Base-by-base conservation (phyloP, 768 basidiomycete species). In the Suillus sp. region DNA sequence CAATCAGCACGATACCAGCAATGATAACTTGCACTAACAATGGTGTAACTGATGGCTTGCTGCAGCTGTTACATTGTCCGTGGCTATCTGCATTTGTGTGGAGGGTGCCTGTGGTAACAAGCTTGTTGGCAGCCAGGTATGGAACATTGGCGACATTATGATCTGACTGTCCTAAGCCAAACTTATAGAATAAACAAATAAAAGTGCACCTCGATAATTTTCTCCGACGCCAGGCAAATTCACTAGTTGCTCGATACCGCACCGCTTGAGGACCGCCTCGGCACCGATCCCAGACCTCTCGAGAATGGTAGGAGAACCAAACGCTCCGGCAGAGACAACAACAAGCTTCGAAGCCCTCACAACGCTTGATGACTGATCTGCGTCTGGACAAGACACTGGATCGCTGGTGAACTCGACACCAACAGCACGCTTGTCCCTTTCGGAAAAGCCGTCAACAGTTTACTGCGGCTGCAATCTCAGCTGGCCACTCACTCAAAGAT, bases 141-240 rank as follows among this genome's bases (percentile, higher is more conserved):
- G 70, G 64, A 6, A 62, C 57, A 34, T 74, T 66, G 0, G 66
- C 56, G 14, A 74, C 63, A 20, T 70, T 72, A 60, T 78, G 77
- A 77, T 80, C 61, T 77, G 47, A 22, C 25, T 5, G 4, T 8
- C 34, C 1, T 47, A 8, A 59, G 22, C 10, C 18, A 22, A 34
- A 20, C 14, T 6, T 20, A 13, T 32, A 1, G 2, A 37, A 32
- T 20, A 27, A 30, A 3, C 38, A 20, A 4, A 34, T 6, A 11
- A 42, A 27, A 20, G 59, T 69, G 48, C 60, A 83, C 85, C 85
- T 73, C 81, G 79, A 62, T 83, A 85, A 67, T 91, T 84, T 68
- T 89, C 87, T n/a, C 91, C 91, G 1, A 93, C 91, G 18, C 88
- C 88, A 1, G 90, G 89, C 11, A 93, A 82, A 60, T 91, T 84